Percentiles rank a stretch among this genome's conserved stretches.
These are phyloP conservation scores for Spergularia marina DNA, from an alignment of 148 eudicot genomes.

Conservation along the genomic window DNA sequence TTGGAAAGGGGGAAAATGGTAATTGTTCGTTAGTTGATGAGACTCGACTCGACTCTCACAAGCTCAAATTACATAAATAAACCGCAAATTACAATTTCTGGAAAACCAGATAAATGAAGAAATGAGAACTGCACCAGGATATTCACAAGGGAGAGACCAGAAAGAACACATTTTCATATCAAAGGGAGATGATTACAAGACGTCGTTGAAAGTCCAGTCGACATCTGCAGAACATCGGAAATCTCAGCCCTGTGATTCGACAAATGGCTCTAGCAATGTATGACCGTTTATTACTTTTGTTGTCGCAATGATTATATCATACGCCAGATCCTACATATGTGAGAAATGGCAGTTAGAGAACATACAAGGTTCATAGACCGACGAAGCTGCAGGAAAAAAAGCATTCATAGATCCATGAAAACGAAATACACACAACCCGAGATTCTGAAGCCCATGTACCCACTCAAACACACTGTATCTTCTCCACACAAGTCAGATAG, in stretches of 20 bases:
- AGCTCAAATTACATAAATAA: too few relatives aligned
- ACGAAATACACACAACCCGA: neutral
- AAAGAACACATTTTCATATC: neutral
- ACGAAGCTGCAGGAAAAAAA: neutral
- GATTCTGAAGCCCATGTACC: neutral
- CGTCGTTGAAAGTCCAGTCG: neutral
- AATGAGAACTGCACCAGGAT: neutral
- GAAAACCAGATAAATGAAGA: neutral
- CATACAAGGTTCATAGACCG: neutral
- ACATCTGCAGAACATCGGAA: neutral
- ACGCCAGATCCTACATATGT: constrained; percentile 75
- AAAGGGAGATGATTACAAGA: neutral
- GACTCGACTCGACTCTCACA: too few relatives aligned
- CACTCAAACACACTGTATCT: too few relatives aligned
- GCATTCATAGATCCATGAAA: neutral
- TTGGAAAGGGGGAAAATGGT: too few relatives aligned
- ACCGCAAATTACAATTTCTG: too few relatives aligned
- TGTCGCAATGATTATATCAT: constrained; percentile 74
- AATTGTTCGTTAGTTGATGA: too few relatives aligned
- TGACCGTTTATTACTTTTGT: constrained; percentile 71
- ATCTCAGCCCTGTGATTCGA: constrained; percentile 51
- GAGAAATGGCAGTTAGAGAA: constrained; percentile 3
- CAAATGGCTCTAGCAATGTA: constrained; percentile 60
- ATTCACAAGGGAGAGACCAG: neutral
- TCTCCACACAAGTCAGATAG: too few relatives aligned